Base-by-base conservation (phyloP, 495 filamentous ascomycete genomes). In the Penicillium dipodomyicola region DNA sequence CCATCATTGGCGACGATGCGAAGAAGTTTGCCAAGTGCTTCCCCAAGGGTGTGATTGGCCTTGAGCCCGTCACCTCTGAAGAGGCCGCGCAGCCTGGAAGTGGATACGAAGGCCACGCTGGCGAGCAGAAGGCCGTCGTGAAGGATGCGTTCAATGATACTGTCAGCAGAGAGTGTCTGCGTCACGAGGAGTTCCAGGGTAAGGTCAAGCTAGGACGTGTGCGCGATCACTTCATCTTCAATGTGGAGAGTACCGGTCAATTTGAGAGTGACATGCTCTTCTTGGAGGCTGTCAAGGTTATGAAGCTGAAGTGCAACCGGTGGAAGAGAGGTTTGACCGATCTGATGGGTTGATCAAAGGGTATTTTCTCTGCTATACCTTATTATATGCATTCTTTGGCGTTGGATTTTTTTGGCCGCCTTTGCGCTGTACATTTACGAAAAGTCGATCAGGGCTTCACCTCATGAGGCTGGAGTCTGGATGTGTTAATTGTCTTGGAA, bases 211-310 rank as follows among this genome's bases (percentile, higher is more conserved):
- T 99, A 12, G 95, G 95, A 42, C 82, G 95, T 29, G 74, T 90
- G 40, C 76, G 88, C 58, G 95, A 99, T 74, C 95, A 99, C 73
- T 99, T 99, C 68, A 97, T 99, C 72, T 99, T 91, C 80, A 85
- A 82, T 53, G 78, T 99, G 7, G 95, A 99, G 80, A 96, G 92
- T 75, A 87, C 90, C 10, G 95, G 95, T 10, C 94, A 97, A 73
- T 93, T 89, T 70, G 84, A 90, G 25, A 94, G 91, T 67, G 92
- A 96, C 62, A 82, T 87, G 68, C 78, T 97, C 50, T 96, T 97
- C 80, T 67, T 97, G 42, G 91, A 96, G 72, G 83, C 89, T 7
- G 85, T 97, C 22, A 87, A 84, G 70, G 79, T 91, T 49, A 74
- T 99, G 59, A 96, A 89, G 79, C 78, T 82, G 56, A 97, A 97